Evolutionary conservation across 192 early-diverging fungal species (phyloP), one percentile per base, ranked within the genome.

Genomic region (Rhizophagus clarus): DNA sequence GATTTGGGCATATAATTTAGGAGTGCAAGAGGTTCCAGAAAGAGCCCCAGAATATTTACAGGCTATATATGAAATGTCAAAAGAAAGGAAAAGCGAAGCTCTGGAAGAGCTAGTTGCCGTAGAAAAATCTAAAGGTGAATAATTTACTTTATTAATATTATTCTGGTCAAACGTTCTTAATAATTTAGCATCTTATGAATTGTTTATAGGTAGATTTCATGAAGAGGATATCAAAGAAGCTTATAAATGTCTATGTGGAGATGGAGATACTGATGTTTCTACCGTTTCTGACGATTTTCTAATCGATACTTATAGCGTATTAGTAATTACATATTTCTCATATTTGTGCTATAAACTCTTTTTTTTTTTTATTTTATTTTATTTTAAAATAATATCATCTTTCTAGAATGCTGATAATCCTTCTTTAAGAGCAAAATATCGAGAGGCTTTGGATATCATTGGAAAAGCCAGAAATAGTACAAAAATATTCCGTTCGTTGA

Each of bases 21-120:
- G 22, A 34, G 40, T 64, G 22, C 10, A 42, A 11, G 60, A 76
- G n/a, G 2, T 26, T 15, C 60, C 60, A 4, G 74, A 62, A 63
- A 61, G 45, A 42, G 63, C 20, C 64, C 61, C 61, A 15, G 32
- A 61, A 62, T 76, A 76, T 64, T 76, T 76, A 29, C 60, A 76
- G 40, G 31, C 74, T 14, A 34, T 76, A 76, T 47, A 26, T 63
- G 34, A 63, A 45, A 14, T 76, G 20, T 61, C 32, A 3, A 26
- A 37, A 34, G 74, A 76, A 45, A 76, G 61, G 32, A 76, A 61
- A 9, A 63, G 60, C 20, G 61, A 76, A 14, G 34, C 31, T 6
- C 8, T 76, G 7, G 28, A 17, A 47, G 7, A 24, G 4, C 10
- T 76, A 24, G 56, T 76, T 9, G 74, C 20, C 12, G 0, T 63